Evolutionary conservation across 805 yeast genomes (phyloP), one percentile per base, ranked within the genome.

Genomic region (Debaryomyces castellii): DNA sequence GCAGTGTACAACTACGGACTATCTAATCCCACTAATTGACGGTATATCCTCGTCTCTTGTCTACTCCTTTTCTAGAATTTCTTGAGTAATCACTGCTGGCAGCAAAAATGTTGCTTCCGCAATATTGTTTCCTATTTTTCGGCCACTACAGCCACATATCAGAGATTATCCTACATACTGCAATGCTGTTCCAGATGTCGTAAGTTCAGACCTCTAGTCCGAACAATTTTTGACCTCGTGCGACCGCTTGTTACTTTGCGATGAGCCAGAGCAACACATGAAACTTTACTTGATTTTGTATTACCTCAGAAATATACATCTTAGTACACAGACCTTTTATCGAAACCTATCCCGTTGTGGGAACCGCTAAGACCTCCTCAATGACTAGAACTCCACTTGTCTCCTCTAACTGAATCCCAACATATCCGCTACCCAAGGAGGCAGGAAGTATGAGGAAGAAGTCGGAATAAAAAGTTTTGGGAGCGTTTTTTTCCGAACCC

Each of bases 401-500:
- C 34, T 30, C 34, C 34, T 30, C 34, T 30, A 14, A 7, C 20
- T 30, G 5, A 14, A 30, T 30, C 34, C 34, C 34, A 30, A 30
- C 34, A 30, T 30, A 30, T 30, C 34, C 34, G 18, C 34, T 30
- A n/a, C 34, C n/a, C 3, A 30, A 14, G 10, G 18, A 14, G 34
- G 34, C 34, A 16, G 34, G 20, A 30, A 30, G 18, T 17, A 25
- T 16, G 20, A 30, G 34, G 34, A 30, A 5, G 34, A 30, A 30
- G 9, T 30, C 34, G 34, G 34, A 30, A 30, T 30, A 30, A 30
- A 30, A 30, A 14, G n/a, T 30, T 30, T 17, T 14, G 16, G 34
- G 34, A 18, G 34, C 34, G 34, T 30, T 30, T 30, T 30, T 30
- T 30, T 30, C 34, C 34, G 34, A 30, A 30, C 34, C 34, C 34